Evolutionary conservation across 2,329 filamentous ascomycete species (phyloP), one percentile per base, ranked within the genome.

Genomic region (Sporothrix sp.): DNA sequence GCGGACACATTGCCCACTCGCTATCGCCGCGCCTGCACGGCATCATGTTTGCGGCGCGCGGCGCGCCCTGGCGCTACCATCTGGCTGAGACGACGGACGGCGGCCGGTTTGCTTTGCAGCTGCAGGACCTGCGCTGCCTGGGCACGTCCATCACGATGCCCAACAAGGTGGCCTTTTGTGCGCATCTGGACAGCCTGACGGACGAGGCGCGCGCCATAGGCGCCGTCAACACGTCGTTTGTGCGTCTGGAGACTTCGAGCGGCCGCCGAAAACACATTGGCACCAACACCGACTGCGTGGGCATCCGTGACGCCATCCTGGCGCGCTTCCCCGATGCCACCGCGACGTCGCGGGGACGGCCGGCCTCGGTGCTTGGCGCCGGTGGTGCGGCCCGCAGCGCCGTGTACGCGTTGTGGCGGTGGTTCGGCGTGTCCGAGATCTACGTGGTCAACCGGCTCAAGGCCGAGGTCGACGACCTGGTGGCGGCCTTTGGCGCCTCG

Each of bases 281-380:
- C 13, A 25, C 43, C 30, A 45, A 45, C 43, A 45, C 43, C 11
- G 43, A 45, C 30, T 45, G 43, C 13, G 32, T 45, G 11, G 43
- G 43, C 30, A 36, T 45, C 28, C 43, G 43, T 3, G 43, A 45
- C 13, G 28, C 43, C 3, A 18, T 45, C 11, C 10, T 45, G 30
- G 28, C 28, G 4, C 18, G n/a, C 18, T 45, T 35, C 18, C 43
- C 43, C 7, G 43, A 35, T 16, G 32, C 32, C 3, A 5, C n/a
- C 7, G 4, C 28, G 2, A 14, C 20, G 3, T 20, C 43, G 3
- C 30, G 14, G 7, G 30, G 43, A 13, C 18, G 28, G 3, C 30
- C 43, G 20, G 43, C 43, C 28, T 35, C 35, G 43, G 20, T 45
- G 13, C 18, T 45, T 10, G 43, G 43, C 7, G 43, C 28, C 7